Evolutionary conservation across 805 yeast species (phyloP).

Genomic region (Metschnikowia borealis): DNA sequence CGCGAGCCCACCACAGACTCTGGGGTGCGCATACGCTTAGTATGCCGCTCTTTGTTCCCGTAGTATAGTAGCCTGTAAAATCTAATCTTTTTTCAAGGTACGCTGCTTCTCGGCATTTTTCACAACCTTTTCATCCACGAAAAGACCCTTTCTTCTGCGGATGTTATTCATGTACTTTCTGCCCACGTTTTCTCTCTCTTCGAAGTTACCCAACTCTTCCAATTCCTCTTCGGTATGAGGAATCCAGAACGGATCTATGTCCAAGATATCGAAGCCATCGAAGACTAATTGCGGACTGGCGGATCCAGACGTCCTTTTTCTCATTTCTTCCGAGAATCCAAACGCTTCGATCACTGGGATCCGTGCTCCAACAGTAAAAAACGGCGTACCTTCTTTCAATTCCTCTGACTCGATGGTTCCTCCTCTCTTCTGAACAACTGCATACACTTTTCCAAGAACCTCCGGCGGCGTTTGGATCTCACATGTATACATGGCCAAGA

Average conservation of each 20-base stretch:
- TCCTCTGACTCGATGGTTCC: slow-evolving; percentile 88
- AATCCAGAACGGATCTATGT: slow-evolving; percentile 97
- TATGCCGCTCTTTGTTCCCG: no score
- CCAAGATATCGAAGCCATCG: slow-evolving; percentile 80
- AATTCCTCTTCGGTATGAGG: slow-evolving; percentile 96
- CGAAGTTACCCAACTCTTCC: slow-evolving; percentile 87
- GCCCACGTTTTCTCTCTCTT: slow-evolving; percentile 90
- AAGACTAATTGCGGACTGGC: slow-evolving; percentile 95
- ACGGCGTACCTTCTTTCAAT: slow-evolving; percentile 97
- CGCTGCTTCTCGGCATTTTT: slow-evolving; percentile 93
- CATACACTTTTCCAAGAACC: slow-evolving; percentile 91
- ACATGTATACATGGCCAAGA: slow-evolving; percentile 90
- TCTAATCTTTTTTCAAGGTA: slow-evolving; percentile 67
- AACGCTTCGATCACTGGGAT: slow-evolving; percentile 95
- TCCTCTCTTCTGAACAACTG: slow-evolving; percentile 83
- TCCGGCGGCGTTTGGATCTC: slow-evolving; percentile 95
- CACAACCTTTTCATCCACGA: slow-evolving; percentile 85
- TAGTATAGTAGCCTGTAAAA: neutral
- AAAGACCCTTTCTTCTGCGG: slow-evolving; percentile 82
- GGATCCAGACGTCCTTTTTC: slow-evolving; percentile 92
- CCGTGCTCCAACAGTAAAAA: slow-evolving; percentile 78
- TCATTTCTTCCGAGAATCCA: slow-evolving; percentile 92
- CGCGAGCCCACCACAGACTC: slow-evolving; percentile 1
- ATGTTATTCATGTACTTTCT: slow-evolving; percentile 78
- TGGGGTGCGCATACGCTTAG: neutral